phyloP scores from a whole-genome alignment of 2,329 filamentous ascomycete species.

The Hymenotorrendiella dingleyae region DNA sequence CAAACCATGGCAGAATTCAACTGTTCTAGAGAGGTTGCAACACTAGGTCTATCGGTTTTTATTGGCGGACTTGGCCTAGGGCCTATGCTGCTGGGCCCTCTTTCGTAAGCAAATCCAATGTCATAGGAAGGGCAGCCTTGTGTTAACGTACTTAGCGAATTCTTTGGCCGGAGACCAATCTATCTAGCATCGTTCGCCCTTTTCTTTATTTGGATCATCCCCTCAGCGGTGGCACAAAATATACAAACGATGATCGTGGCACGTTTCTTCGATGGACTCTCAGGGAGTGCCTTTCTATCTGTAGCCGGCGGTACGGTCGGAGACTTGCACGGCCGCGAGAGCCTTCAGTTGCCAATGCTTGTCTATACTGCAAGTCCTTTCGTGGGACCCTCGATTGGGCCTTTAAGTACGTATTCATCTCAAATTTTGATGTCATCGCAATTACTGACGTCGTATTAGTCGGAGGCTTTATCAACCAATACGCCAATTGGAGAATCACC shows the following conservation, averaged over 20 bases:
- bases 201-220: conserved; percentile 76
- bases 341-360: conserved; percentile 78
- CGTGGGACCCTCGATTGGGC: conserved; percentile 53
- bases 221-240: conserved; percentile 74
- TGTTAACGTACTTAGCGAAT: conserved; percentile 37
- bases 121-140: no score
- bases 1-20: conserved; percentile 73
- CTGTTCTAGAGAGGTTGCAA: conserved; percentile 65
- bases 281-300: conserved; percentile 61
- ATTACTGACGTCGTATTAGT: conserved; percentile 34
- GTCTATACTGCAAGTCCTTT: conserved; percentile 66
- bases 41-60: conserved; percentile 75
- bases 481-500: conserved; percentile 70
- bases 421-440: background rate
- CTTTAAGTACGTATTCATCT: background rate
- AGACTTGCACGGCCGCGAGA: conserved; percentile 64
- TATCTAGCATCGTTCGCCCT: conserved; percentile 69
- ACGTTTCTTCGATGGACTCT: conserved; percentile 71
- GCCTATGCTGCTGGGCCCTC: conserved; percentile 49
- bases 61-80: conserved; percentile 65
- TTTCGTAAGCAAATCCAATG: no score
- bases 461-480: conserved; percentile 79
- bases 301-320: conserved; percentile 84
- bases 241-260: conserved; percentile 73
- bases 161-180: conserved; percentile 77